Conservation (phyloP, 305 asterid species). For the Fraxinus sp. region DNA sequence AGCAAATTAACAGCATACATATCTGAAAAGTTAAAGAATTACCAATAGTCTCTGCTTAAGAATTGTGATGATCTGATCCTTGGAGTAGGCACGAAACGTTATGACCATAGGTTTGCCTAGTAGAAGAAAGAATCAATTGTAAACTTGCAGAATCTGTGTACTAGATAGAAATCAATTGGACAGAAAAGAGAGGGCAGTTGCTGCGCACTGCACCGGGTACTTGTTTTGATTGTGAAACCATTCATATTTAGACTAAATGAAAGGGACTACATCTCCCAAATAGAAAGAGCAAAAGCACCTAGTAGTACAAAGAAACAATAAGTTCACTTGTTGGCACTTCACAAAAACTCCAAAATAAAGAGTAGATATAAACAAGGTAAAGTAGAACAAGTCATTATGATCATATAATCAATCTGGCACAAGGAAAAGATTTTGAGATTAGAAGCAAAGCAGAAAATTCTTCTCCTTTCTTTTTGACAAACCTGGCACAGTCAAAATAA, state of each 20-base stretch:
- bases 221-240: background rate
- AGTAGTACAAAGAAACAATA: slow-evolving; percentile 1
- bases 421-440: slow-evolving; percentile 3
- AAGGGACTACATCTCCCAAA: background rate
- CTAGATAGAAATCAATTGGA: slow-evolving; percentile 7
- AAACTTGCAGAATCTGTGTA: slow-evolving; percentile 10
- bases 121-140: slow-evolving; percentile 20
- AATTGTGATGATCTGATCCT: slow-evolving; percentile 80
- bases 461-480: slow-evolving; percentile 11
- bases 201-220: background rate
- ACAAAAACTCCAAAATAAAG: background rate
- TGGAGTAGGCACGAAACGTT: slow-evolving; percentile 82
- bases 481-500: slow-evolving; percentile 5
- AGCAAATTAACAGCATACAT: slow-evolving; percentile 1
- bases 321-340: background rate
- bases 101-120: slow-evolving; percentile 89
- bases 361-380: background rate
- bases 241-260: background rate
- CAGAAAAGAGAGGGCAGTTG: slow-evolving; percentile 7
- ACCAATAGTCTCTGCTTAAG: slow-evolving; percentile 78
- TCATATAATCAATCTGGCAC: slow-evolving; percentile 7
- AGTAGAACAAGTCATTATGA: background rate
- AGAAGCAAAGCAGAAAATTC: background rate
- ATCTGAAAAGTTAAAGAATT: slow-evolving; percentile 24
- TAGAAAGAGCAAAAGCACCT: background rate